Conservation (phyloP, 2,329 filamentous ascomycete species). For the Ceratocystis ficicola region DNA sequence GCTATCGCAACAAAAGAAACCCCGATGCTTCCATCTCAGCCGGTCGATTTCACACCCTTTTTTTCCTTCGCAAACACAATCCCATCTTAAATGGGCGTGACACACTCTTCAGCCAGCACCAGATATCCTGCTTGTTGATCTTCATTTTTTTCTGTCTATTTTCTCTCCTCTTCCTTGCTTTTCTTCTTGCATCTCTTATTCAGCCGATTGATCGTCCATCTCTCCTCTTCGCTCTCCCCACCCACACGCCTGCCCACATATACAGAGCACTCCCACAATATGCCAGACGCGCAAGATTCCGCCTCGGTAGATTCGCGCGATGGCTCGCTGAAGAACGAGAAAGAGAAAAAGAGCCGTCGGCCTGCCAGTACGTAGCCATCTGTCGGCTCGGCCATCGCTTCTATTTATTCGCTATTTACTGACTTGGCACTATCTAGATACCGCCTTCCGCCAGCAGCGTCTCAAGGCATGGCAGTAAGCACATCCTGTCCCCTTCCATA, state of each 20-base stretch:
- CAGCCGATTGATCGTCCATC: not conserved
- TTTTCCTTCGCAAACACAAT: not conserved
- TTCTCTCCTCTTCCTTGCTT: not conserved
- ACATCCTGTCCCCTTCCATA: not conserved
- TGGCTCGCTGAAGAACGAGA: conserved; percentile 38
- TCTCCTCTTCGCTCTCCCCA: not conserved
- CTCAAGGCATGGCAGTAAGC: conserved; percentile 96
- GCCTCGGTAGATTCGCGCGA: conserved; percentile 47
- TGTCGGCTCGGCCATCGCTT: not conserved
- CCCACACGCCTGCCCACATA: not conserved
- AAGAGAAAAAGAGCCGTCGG: conserved; percentile 83
- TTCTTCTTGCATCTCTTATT: conserved; percentile 6
- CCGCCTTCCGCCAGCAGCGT: conserved; percentile 90
- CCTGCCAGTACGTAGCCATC: conserved; percentile 55
- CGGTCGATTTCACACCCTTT: not conserved
- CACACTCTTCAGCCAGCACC: not conserved
- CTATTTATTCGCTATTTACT: not conserved
- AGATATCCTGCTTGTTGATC: not conserved
- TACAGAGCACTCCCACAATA: conserved; percentile 27
- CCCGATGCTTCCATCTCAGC: not conserved
- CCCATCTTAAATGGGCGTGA: not conserved
- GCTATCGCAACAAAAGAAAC: not conserved
- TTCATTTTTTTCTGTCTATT: not conserved
- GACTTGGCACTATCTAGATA: conserved; percentile 46
- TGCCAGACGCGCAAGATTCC: conserved; percentile 33